Conservation (phyloP, 176 grass and related monocot genomes). For the Oryza coarctata region DNA sequence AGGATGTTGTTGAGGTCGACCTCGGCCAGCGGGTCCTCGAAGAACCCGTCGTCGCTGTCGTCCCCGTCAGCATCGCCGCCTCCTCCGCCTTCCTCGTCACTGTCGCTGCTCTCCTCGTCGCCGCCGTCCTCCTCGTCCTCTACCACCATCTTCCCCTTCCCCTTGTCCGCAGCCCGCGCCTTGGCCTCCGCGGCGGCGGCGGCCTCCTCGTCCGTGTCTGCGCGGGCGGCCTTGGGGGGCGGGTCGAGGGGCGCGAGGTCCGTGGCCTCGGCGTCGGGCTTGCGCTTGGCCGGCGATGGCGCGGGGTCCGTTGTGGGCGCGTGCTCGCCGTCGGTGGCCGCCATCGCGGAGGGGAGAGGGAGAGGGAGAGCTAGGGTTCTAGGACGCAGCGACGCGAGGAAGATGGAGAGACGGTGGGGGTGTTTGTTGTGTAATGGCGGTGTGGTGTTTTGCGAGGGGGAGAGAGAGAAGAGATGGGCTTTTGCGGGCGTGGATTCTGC, state of each 20-base stretch:
- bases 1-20: slow-evolving; percentile 78
- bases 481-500: no score
- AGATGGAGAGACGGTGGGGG: background rate
- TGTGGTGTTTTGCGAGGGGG: background rate
- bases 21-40: slow-evolving; percentile 66
- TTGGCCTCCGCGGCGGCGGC: slow-evolving; percentile 3
- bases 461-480: background rate
- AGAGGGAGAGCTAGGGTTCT: slow-evolving; percentile 33
- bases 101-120: background rate
- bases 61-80: background rate
- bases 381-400: background rate
- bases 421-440: background rate
- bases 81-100: background rate
- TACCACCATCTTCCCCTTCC: slow-evolving; percentile 72
- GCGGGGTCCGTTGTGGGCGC: background rate
- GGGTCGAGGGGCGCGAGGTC: slow-evolving; percentile 34
- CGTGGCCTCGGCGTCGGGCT: slow-evolving; percentile 32
- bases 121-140: slow-evolving; percentile 35
- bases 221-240: slow-evolving; percentile 37
- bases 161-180: slow-evolving; percentile 48
- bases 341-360: slow-evolving; percentile 33
- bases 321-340: slow-evolving; percentile 38
- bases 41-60: slow-evolving; percentile 46
- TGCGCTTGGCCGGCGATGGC: slow-evolving; percentile 51
- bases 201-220: slow-evolving; percentile 38